Evolutionary conservation across 116 monocot genomes (phyloP).

Genomic region (Phalaenopsis hybrid): DNA sequence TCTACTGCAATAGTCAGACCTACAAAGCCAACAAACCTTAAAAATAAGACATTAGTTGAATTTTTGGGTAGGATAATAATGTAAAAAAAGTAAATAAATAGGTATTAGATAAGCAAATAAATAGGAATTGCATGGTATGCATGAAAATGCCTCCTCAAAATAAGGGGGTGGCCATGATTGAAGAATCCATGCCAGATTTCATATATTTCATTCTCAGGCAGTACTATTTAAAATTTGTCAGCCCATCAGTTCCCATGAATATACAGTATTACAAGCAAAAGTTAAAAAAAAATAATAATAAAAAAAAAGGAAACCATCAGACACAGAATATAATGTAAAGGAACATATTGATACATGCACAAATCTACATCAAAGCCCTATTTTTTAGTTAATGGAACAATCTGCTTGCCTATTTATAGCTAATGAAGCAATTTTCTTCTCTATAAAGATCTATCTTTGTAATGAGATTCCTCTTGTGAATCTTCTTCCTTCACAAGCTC

Average conservation of each 20-base stretch:
- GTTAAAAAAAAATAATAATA: neutral
- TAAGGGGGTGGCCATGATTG: too few relatives aligned
- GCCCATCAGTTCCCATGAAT: neutral
- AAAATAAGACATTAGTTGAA: too few relatives aligned
- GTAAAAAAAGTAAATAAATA: too few relatives aligned
- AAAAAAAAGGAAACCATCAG: neutral
- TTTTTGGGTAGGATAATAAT: too few relatives aligned
- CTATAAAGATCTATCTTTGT: conserved; percentile 3
- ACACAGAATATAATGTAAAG: neutral
- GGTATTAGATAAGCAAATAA: too few relatives aligned
- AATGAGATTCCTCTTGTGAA: neutral
- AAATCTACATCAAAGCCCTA: neutral
- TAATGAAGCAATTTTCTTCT: neutral
- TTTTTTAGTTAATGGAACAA: neutral
- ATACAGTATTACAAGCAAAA: neutral
- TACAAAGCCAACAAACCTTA: too few relatives aligned
- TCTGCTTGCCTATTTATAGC: neutral
- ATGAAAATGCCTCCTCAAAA: too few relatives aligned
- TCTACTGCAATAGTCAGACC: too few relatives aligned
- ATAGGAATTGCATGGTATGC: too few relatives aligned
- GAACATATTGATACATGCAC: neutral
- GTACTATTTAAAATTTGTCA: neutral
- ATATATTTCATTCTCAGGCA: too few relatives aligned
- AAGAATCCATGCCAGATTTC: too few relatives aligned
- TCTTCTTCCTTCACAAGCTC: conserved; percentile 52